Evolutionary conservation across 805 yeast species (phyloP).

Genomic region (Saccharomyces kudriavzevii): DNA sequence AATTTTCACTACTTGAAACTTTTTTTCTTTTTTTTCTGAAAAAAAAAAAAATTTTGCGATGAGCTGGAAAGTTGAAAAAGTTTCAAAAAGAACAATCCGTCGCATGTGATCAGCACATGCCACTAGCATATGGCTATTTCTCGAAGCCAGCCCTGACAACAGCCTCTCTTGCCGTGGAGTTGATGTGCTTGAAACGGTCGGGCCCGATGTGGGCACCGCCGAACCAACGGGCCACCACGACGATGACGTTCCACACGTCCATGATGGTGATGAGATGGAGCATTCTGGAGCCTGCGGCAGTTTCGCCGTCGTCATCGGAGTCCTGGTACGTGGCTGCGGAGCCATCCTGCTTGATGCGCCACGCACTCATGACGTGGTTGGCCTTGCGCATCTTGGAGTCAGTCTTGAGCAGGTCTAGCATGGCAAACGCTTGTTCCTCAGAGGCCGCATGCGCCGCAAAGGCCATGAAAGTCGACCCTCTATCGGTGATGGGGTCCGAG

Average conservation of each 20-base stretch:
- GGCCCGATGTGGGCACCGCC: slow-evolving; percentile 92
- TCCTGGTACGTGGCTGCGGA: slow-evolving; percentile 61
- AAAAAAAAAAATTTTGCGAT: too few relatives aligned
- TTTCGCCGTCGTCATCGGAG: slow-evolving; percentile 94
- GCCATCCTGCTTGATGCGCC: slow-evolving; percentile 51
- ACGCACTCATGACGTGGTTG: slow-evolving; percentile 77
- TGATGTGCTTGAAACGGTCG: slow-evolving; percentile 88
- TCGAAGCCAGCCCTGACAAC: slow-evolving; percentile 53
- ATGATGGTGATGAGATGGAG: slow-evolving; percentile 67
- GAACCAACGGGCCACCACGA: slow-evolving; percentile 80
- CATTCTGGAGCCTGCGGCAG: slow-evolving; percentile 89
- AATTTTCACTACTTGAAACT: neutral
- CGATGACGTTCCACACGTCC: slow-evolving; percentile 79
- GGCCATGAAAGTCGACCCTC: slow-evolving; percentile 81
- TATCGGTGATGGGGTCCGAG: slow-evolving; percentile 71
- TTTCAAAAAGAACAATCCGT: neutral
- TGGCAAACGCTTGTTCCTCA: slow-evolving; percentile 57
- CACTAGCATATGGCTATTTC: neutral
- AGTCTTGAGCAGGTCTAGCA: slow-evolving; percentile 43
- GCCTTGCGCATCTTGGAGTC: slow-evolving; percentile 66
- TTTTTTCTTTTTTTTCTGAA: neutral
- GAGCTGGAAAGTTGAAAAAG: too few relatives aligned
- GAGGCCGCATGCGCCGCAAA: slow-evolving; percentile 56
- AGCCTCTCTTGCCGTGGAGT: slow-evolving; percentile 80
- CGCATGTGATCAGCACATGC: neutral